Conservation (phyloP, 2,329 filamentous ascomycete species). For the Curvularia verruculosa region DNA sequence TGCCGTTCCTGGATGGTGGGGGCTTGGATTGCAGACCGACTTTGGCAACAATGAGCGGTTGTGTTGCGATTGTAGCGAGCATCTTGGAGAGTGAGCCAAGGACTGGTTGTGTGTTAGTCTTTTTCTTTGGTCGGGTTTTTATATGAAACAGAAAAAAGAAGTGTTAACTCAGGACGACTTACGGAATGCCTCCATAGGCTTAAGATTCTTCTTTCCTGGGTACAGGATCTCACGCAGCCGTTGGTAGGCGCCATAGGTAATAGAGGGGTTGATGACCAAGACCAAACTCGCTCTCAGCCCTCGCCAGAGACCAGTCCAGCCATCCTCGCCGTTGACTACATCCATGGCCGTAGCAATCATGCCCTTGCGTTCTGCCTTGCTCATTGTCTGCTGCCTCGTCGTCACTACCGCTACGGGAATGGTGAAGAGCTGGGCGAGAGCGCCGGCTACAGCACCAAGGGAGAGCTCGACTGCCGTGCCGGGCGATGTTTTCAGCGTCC, state of each 20-base stretch:
- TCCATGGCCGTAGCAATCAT: constrained; percentile 86
- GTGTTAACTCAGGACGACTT: constrained; percentile 53
- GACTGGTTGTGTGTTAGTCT: constrained; percentile 58
- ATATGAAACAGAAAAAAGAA: background rate
- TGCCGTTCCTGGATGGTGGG: constrained; percentile 80
- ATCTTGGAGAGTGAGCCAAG: constrained; percentile 93
- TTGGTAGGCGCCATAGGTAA: constrained; percentile 97
- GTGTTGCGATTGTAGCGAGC: constrained; percentile 87
- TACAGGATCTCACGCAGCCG: constrained; percentile 79
- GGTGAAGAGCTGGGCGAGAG: constrained; percentile 91
- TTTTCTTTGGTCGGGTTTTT: background rate
- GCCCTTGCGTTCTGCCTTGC: constrained; percentile 81
- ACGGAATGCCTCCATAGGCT: constrained; percentile 90
- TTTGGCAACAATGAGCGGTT: constrained; percentile 96
- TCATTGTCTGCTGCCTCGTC: constrained; percentile 92
- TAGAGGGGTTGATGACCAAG: constrained; percentile 92
- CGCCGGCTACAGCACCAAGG: constrained; percentile 85
- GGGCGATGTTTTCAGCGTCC: constrained; percentile 66
- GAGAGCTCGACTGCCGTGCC: constrained; percentile 82
- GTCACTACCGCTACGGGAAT: constrained; percentile 96
- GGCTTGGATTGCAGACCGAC: constrained; percentile 94
- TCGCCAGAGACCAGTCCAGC: constrained; percentile 87
- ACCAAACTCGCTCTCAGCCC: constrained; percentile 95
- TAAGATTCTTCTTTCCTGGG: constrained; percentile 75
- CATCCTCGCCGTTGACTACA: constrained; percentile 89